Conservation (phyloP, 2,329 filamentous ascomycete species). For the Cytospora leucostoma region DNA sequence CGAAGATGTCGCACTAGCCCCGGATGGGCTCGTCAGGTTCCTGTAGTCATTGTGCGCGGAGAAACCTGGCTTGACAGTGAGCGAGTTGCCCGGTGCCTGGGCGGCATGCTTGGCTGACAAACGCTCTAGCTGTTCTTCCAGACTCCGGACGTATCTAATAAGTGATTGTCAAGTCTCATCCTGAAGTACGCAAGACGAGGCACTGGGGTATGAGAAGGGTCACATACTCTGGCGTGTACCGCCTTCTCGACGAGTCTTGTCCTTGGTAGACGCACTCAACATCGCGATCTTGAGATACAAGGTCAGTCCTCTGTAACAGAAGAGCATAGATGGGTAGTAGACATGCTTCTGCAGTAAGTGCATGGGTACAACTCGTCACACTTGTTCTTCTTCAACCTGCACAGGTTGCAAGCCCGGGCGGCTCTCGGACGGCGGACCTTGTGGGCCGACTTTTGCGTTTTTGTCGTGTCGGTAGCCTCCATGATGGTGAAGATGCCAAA, state of each 20-base stretch:
- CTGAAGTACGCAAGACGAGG: background rate
- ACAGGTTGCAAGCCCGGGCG: constrained; percentile 48
- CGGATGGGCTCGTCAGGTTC: constrained; percentile 25
- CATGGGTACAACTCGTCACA: constrained; percentile 46
- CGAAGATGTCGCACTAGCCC: constrained; percentile 27
- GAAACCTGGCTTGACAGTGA: constrained; percentile 18
- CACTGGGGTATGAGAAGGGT: background rate
- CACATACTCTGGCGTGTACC: constrained; percentile 32
- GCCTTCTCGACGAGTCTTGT: constrained; percentile 30
- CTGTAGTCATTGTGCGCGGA: constrained; percentile 12
- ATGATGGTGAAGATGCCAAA: constrained; percentile 8
- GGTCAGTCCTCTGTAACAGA: background rate
- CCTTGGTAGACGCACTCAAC: constrained; percentile 36
- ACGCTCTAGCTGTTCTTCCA: constrained; percentile 25
- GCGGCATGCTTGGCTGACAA: constrained; percentile 21
- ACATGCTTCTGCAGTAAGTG: constrained; percentile 45
- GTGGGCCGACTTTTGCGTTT: constrained; percentile 25
- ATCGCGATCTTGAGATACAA: constrained; percentile 26
- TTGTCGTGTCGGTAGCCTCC: constrained; percentile 9
- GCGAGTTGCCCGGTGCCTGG: constrained; percentile 8
- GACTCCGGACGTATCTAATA: constrained; percentile 31
- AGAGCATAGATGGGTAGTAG: background rate
- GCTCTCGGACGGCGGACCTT: constrained; percentile 40
- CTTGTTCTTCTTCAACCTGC: constrained; percentile 50
- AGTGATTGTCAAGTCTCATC: constrained; percentile 13